Percentiles rank a stretch among this genome's conserved stretches.
phyloP scores from a whole-genome alignment of 2,329 filamentous ascomycete genomes.

The Tympanopsis confertula region DNA sequence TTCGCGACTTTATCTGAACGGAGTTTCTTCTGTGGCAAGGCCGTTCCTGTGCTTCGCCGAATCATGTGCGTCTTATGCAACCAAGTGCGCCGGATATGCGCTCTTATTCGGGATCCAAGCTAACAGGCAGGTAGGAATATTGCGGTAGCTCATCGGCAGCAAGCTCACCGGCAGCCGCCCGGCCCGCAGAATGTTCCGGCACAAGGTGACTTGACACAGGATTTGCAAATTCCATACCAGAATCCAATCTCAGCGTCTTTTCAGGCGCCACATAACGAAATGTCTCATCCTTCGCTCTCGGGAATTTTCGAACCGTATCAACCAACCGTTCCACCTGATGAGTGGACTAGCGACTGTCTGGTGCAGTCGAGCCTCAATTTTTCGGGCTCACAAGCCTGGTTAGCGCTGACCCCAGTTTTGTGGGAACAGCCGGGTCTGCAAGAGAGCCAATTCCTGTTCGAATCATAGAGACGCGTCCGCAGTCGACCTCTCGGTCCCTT shows the following conservation, averaged over 20 bases:
- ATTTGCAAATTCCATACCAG: too few species aligned
- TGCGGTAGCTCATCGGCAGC: not conserved
- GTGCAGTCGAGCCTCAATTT: too few species aligned
- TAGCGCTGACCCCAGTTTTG: not conserved
- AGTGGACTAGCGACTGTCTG: not conserved
- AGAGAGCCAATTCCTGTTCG: too few species aligned
- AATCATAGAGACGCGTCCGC: too few species aligned
- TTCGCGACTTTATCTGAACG: constrained; percentile 9
- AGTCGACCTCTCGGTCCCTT: too few species aligned
- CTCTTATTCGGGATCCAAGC: too few species aligned
- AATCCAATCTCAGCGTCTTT: not conserved
- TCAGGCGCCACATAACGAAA: not conserved
- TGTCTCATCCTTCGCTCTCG: not conserved
- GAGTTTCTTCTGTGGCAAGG: not conserved
- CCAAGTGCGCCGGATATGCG: not conserved
- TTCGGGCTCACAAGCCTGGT: too few species aligned
- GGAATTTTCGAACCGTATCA: not conserved
- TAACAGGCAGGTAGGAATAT: too few species aligned
- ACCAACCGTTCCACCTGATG: not conserved
- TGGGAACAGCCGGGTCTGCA: not conserved
- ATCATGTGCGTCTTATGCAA: not conserved
- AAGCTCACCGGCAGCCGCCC: too few species aligned
- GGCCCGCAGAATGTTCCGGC: too few species aligned
- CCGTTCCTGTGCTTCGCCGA: not conserved
- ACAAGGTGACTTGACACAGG: too few species aligned